Percentiles rank a stretch among this genome's conserved stretches.
Evolutionary conservation across 768 basidiomycete genomes (phyloP).

Genomic region (Mycena metata): DNA sequence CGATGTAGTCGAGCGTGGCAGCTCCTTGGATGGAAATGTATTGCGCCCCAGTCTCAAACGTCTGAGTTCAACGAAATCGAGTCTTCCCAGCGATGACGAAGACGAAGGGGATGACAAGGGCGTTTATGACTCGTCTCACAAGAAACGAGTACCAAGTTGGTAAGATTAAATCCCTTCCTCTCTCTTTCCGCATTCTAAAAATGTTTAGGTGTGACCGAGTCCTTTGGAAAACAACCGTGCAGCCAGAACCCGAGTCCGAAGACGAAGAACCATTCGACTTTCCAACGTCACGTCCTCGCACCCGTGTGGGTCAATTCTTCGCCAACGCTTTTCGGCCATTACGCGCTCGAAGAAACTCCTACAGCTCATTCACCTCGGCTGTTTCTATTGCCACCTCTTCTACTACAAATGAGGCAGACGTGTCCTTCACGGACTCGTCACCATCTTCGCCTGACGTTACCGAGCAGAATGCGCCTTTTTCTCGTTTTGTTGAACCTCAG

Average conservation of each 20-base stretch:
- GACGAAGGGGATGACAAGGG: slow-evolving; percentile 65
- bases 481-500: slow-evolving; percentile 41
- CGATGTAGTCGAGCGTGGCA: neutral
- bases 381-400: slow-evolving; percentile 37
- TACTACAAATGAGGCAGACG: slow-evolving; percentile 37
- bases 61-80: slow-evolving; percentile 53
- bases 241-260: slow-evolving; percentile 58
- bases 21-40: slow-evolving; percentile 33
- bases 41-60: slow-evolving; percentile 44
- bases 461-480: slow-evolving; percentile 40
- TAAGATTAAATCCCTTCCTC: slow-evolving; percentile 47
- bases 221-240: slow-evolving; percentile 82
- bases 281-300: slow-evolving; percentile 52
- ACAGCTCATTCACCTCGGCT: slow-evolving; percentile 47
- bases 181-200: neutral
- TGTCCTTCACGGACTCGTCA: slow-evolving; percentile 39
- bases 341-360: slow-evolving; percentile 55
- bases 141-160: slow-evolving; percentile 90
- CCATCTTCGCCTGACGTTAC: slow-evolving; percentile 44
- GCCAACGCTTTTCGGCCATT: slow-evolving; percentile 66
- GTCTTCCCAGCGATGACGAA: slow-evolving; percentile 53
- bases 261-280: slow-evolving; percentile 49
- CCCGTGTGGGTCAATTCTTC: slow-evolving; percentile 67
- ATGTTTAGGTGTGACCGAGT: slow-evolving; percentile 83
- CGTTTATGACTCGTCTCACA: slow-evolving; percentile 85